These are phyloP conservation scores for Malassezia obtusa DNA, from an alignment of 1,284 basidiomycete genomes.

Conservation along the genomic window DNA sequence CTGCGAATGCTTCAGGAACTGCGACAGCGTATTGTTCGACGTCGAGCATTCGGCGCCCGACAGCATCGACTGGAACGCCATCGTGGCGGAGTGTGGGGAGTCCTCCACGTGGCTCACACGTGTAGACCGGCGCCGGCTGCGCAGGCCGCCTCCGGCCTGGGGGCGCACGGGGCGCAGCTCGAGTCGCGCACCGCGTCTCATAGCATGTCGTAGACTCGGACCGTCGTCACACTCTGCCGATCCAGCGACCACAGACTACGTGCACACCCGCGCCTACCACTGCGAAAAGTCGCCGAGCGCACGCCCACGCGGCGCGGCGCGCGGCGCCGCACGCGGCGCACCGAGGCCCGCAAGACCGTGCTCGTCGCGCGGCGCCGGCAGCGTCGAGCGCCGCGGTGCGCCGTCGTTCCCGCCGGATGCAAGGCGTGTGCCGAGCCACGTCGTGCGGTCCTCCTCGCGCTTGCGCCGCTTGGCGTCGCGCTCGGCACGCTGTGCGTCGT, in stretches of 20 bases:
- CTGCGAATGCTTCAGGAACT: conserved; percentile 82
- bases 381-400: not conserved
- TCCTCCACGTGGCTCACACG: not conserved
- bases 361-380: not conserved
- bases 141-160: too few species aligned
- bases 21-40: conserved; percentile 73
- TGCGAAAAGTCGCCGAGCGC: conserved; percentile 38
- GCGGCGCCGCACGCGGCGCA: not conserved
- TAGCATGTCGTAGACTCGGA: too few species aligned
- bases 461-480: conserved; percentile 31
- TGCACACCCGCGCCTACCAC: too few species aligned
- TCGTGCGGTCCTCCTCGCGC: conserved; percentile 38
- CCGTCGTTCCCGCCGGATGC: not conserved
- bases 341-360: conserved; percentile 16
- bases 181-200: too few species aligned
- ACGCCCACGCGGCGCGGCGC: not conserved
- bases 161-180: too few species aligned
- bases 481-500: conserved; percentile 20
- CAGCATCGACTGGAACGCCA: conserved; percentile 57
- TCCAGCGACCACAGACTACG: too few species aligned
- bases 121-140: too few species aligned
- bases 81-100: conserved; percentile 14
- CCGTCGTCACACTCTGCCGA: too few species aligned
- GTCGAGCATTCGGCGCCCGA: conserved; percentile 83
- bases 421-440: conserved; percentile 30